These are phyloP conservation scores for Colletotrichum godetiae DNA, from an alignment of 2,329 filamentous ascomycete genomes.

Conservation along the genomic window DNA sequence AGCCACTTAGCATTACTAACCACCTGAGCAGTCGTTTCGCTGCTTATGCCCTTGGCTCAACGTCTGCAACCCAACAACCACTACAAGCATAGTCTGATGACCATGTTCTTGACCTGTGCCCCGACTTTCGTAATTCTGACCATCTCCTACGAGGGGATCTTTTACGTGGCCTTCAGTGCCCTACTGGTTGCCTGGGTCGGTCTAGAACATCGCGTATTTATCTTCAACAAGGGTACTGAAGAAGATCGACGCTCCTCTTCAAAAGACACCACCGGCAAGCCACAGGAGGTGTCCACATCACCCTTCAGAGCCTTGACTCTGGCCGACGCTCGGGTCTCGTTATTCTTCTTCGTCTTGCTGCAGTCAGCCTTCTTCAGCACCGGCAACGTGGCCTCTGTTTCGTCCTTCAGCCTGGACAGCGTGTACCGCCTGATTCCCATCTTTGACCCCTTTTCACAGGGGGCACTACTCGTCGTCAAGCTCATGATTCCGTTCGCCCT, in stretches of 20 bases:
- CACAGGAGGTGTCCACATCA: neutral
- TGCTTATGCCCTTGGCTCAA: constrained; percentile 85
- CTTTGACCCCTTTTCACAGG: constrained; percentile 94
- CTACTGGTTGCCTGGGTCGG: constrained; percentile 89
- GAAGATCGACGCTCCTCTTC: neutral
- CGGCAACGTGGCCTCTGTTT: constrained; percentile 93
- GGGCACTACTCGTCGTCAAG: constrained; percentile 87
- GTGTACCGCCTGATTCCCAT: constrained; percentile 89
- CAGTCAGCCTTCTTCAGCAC: constrained; percentile 98
- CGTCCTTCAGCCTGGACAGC: constrained; percentile 92
- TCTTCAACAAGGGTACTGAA: neutral
- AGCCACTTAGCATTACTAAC: constrained; percentile 1
- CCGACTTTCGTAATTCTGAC: constrained; percentile 96
- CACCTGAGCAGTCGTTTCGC: constrained; percentile 70
- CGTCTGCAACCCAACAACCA: constrained; percentile 83
- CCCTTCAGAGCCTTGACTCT: constrained; percentile 76
- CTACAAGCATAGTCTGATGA: constrained; percentile 88
- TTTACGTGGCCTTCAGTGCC: constrained; percentile 90
- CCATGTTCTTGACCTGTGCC: constrained; percentile 92
- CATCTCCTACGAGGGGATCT: constrained; percentile 96
- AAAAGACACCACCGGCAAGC: neutral
- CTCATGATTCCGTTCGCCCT: constrained; percentile 93
- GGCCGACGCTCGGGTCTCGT: constrained; percentile 85
- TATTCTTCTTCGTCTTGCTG: constrained; percentile 95
- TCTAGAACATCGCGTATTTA: constrained; percentile 80